Base-by-base conservation (phyloP, 352 stramenopile genomes). In the Pythium scleroteichum region DNA sequence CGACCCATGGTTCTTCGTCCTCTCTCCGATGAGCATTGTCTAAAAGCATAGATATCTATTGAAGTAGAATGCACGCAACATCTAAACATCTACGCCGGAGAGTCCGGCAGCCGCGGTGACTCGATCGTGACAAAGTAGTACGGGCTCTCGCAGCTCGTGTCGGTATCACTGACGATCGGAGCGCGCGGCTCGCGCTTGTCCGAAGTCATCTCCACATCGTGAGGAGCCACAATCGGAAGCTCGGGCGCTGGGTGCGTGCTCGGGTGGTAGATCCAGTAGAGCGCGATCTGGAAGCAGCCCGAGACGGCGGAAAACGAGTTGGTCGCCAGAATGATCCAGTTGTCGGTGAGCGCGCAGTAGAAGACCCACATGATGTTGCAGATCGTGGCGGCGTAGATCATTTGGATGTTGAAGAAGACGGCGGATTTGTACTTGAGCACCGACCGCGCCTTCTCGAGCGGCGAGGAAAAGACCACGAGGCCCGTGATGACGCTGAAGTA, bases 291-390 rank as follows among this genome's bases (percentile, higher is more conserved):
- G 40, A 65, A 3, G 38, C 42, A 76, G 5, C 66, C 75, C 8
- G 83, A 59, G 1, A 58, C 64, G 39, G 66, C 45, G 23, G 72
- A 83, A 42, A 72, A 68, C n/a, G 73, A 59, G 57, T 85, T 87
- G 16, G 75, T 75, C 17, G 73, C 62, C 53, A 87, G 76, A 41
- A 87, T 56, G 53, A 85, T 79, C 78, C 69, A 79, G 24, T 79
- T 56, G 9, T 57, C 41, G 19, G 71, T 67, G 49, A 85, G 64
- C 7, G 62, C 58, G 27, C 71, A 70, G 73, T 82, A 83, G 20
- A 59, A 66, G 64, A 85, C 69, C 75, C 78, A 85, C 57, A 83
- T 62, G 44, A 55, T 20, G 55, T 62, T 62, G 55, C 47, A 48
- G 16, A 55, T 7, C 44, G 38, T 49, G 42, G 71, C 75, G 20